Evolutionary conservation across 1,284 basidiomycete species (phyloP), one percentile per base, ranked within the genome.

Genomic region (Vanrija humicola): DNA sequence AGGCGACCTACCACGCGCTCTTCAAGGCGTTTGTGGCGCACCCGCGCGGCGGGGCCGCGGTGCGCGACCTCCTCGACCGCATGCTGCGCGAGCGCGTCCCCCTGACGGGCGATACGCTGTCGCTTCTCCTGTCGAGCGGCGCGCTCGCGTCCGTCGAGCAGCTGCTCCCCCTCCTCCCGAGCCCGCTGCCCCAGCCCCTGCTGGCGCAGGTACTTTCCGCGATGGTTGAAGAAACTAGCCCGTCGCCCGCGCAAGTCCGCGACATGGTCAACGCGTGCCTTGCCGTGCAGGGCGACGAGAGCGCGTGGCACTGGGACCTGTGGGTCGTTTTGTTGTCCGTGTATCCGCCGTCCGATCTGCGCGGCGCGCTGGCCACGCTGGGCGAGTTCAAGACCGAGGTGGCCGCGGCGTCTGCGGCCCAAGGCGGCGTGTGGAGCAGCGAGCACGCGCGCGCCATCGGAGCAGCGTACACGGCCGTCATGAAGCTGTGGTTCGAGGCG

Each of bases 241-340:
- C 55, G 10, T 40, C 50, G 2, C 55, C 60, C 2, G 44, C n/a
- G 2, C 40, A 52, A 2, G 52, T 64, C 9, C 54, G 57, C 25
- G 28, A 48, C 26, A 59, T 63, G 48, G 61, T 66, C 39, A 38
- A n/a, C 5, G 56, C 61, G 9, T 63, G 61, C 43, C 43, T 66
- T 4, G 54, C 52, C 4, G 48, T 25, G 6, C 28, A 50, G 5
- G 25, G 44, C 16, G 39, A 23, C 15, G 40, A 44, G 18, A 46
- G 46, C 0, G 21, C 42, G 1, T 64, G 61, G 62, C 55, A 61
- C n/a, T 63, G 56, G 61, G 56, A 54, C 23, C 39, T 64, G 6
- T 65, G 62, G 62, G 64, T 56, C 19, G 44, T 62, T 6, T 12
- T 62, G 14, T 26, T 66, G 3, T 18, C 38, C 6, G 40, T 59